Percentiles rank a stretch among this genome's conserved stretches.
Evolutionary conservation across 306 rosid species (phyloP).

Genomic region (Geum urbanum): DNA sequence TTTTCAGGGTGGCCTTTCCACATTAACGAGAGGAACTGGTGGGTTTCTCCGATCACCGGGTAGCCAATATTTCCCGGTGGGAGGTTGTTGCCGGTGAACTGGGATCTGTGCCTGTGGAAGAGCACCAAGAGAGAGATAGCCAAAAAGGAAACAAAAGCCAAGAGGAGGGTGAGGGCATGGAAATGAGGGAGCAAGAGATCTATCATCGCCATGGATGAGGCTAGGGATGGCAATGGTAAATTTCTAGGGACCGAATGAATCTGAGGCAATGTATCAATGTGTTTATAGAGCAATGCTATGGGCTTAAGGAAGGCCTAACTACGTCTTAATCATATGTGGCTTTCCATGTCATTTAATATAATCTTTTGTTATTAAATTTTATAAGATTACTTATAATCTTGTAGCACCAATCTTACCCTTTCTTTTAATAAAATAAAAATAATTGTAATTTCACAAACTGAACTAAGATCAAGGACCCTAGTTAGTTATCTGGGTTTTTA

Average conservation of each 20-base stretch:
- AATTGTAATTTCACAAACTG: too few species aligned
- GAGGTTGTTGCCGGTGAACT: constrained; percentile 17
- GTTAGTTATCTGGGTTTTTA: too few species aligned
- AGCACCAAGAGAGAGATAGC: neutral
- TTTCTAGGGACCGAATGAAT: neutral
- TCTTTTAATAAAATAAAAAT: too few species aligned
- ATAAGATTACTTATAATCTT: too few species aligned
- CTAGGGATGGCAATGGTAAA: neutral
- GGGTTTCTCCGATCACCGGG: constrained; percentile 45
- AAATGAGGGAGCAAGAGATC: neutral
- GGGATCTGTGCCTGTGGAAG: neutral
- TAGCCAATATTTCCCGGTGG: constrained; percentile 54
- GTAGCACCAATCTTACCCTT: too few species aligned
- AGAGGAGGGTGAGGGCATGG: neutral
- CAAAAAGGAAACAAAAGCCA: neutral
- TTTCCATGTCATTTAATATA: too few species aligned
- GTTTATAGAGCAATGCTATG: too few species aligned
- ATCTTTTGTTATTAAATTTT: too few species aligned
- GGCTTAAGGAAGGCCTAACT: too few species aligned
- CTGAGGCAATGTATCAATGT: neutral
- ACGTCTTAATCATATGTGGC: too few species aligned
- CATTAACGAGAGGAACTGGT: constrained; percentile 25
- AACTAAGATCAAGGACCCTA: too few species aligned
- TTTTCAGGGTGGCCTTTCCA: constrained; percentile 17
- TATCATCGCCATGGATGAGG: neutral